Conservation (phyloP, 2,329 filamentous ascomycete genomes). For the Gremmenia infestans region DNA sequence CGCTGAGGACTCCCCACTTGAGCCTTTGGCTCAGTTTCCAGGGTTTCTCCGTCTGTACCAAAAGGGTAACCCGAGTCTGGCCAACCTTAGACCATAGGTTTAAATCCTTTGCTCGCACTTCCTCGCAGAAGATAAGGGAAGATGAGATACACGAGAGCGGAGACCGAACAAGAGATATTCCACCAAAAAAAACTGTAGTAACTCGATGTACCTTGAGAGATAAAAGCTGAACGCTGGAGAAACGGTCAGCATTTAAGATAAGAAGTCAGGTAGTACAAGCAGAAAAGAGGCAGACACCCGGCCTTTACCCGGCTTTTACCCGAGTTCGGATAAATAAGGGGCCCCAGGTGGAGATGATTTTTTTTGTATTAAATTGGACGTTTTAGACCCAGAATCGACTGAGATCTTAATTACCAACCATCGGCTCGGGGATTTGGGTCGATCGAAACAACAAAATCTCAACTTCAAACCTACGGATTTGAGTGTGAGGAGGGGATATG, state of each 20-base stretch:
- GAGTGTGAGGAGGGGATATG: background rate
- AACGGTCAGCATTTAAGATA: background rate
- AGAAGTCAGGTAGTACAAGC: background rate
- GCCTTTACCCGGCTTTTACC: background rate
- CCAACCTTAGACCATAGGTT: background rate
- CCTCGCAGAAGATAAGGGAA: background rate
- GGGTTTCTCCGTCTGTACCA: background rate
- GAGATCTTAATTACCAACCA: background rate
- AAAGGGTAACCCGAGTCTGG: background rate
- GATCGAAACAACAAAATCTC: background rate
- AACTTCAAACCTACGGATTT: background rate
- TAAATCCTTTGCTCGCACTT: background rate
- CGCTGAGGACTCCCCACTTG: background rate
- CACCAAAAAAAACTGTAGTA: background rate
- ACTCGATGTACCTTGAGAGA: background rate
- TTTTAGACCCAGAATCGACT: background rate
- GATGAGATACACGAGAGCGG: background rate
- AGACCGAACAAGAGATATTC: background rate
- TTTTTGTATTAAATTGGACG: background rate
- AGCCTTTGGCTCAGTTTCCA: background rate
- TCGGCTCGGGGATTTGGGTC: constrained; percentile 9
- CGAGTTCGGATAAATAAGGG: background rate
- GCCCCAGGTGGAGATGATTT: too few species aligned
- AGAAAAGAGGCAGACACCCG: background rate
- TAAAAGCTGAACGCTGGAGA: background rate